phyloP scores from a whole-genome alignment of 805 yeast species.

The Cyberlindnera nakhonratchasimensis region DNA sequence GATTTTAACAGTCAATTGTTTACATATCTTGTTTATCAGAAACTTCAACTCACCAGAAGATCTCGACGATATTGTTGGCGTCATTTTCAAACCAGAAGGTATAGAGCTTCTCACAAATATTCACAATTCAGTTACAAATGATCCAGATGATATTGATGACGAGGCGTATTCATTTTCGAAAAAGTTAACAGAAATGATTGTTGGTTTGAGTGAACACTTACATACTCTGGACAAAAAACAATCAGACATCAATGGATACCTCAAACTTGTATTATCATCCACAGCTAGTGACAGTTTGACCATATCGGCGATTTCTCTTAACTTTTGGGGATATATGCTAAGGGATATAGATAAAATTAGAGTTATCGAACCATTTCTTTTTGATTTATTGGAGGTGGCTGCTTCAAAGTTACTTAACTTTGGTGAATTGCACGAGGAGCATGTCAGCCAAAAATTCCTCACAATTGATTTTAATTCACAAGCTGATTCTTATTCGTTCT shows the following conservation, averaged over 20 bases:
- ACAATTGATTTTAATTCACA: slow-evolving; percentile 87
- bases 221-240: slow-evolving; percentile 44
- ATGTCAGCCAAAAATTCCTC: slow-evolving; percentile 59
- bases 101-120: slow-evolving; percentile 63
- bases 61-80: slow-evolving; percentile 73
- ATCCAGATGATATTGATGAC: slow-evolving; percentile 75
- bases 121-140: slow-evolving; percentile 50
- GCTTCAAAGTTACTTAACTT: slow-evolving; percentile 77
- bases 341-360: slow-evolving; percentile 67
- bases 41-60: slow-evolving; percentile 63
- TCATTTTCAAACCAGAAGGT: slow-evolving; percentile 73
- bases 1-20: slow-evolving; percentile 83
- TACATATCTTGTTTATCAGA: slow-evolving; percentile 85
- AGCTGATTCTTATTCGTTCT: slow-evolving; percentile 73
- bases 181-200: slow-evolving; percentile 90
- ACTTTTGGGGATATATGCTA: slow-evolving; percentile 90
- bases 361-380: slow-evolving; percentile 50
- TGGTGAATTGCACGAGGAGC: slow-evolving; percentile 61
- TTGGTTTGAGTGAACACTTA: slow-evolving; percentile 76
- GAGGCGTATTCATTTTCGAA: slow-evolving; percentile 75
- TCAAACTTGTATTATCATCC: slow-evolving; percentile 72
- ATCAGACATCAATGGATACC: slow-evolving; percentile 64
- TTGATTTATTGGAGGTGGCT: slow-evolving; percentile 69
- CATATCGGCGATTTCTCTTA: slow-evolving; percentile 86
- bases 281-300: slow-evolving; percentile 82